Base-by-base conservation (phyloP, 73 alveolate genomes). In the Stentor roeselii region DNA sequence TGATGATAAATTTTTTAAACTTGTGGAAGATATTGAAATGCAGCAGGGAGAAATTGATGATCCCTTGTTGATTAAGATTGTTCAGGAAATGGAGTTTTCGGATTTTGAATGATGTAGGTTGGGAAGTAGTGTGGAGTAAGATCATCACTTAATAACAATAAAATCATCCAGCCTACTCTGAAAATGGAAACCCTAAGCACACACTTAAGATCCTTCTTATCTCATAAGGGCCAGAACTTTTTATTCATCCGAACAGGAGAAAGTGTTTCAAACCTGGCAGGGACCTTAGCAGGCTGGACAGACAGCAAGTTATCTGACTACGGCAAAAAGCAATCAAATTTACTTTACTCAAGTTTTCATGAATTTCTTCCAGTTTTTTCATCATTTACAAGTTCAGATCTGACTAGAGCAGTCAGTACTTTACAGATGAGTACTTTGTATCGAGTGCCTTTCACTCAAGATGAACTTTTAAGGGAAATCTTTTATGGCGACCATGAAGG, bases 401-500 rank as follows among this genome's bases (percentile, higher is more conserved):
- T 90, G 3, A 0, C 74, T 50, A 41, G 96, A 78, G 75, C 91
- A 39, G 2, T 3, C 3, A 87, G 75, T 76, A 88, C 96, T 21
- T 90, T 92, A 88, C 80, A 85, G 83, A 34, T 86, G 84, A 40
- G 91, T 84, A 50, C 91, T 90, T 60, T 92, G 89, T 21, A 84
- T 61, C 84, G 88, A 88, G 2, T 78, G 37, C 40, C 60, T 39
- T 3, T 76, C 84, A 31, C 60, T 59, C 39, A 38, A 60, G 86
- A 78, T 37, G 50, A 42, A 87, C 3, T 36, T 3, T 50, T 91
- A 32, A 83, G 96, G 85, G 96, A 91, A 82, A 42, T 87, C 58
- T 83, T 83, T 82, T 91, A 88, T 89, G 96, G 96, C 32, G 78
- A 80, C 42, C 83, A 85, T 38, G 96, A 91, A 85, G 96, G 96